A percentile compares a stretch with the other conserved stretches of the same genome.
Conservation (phyloP, 139 green algal species). For the Chlamydomonas incerta region DNA sequence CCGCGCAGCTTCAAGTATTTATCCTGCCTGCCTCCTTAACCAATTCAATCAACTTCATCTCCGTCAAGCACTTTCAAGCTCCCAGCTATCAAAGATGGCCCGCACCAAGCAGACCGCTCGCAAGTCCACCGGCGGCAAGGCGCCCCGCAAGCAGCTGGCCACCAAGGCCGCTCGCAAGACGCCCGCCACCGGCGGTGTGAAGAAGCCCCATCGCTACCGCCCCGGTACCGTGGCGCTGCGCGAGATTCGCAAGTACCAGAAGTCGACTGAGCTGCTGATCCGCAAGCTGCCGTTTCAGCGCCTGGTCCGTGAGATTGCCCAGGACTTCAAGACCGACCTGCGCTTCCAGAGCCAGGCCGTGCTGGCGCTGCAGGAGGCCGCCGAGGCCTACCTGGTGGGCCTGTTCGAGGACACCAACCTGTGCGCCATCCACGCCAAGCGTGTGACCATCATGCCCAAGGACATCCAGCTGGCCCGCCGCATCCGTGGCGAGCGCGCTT, state of each 20-base stretch:
- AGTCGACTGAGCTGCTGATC: conserved; percentile 95
- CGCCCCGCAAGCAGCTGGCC: conserved; percentile 95
- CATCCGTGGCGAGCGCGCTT: conserved; percentile 63
- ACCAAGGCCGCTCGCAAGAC: conserved; percentile 89
- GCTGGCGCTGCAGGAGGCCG: conserved; percentile 92
- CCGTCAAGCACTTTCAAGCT: too few species aligned
- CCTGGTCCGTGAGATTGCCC: conserved; percentile 97
- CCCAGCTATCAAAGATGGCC: conserved; percentile 64
- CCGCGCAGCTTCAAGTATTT: too few species aligned
- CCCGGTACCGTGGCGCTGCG: conserved; percentile 90
- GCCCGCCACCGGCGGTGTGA: conserved; percentile 75
- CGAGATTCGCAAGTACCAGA: conserved; percentile 97
- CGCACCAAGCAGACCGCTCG: conserved; percentile 91
- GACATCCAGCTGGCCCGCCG: conserved; percentile 72
- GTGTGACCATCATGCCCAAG: conserved; percentile 79
- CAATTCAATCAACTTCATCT: too few species aligned
- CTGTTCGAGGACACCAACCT: conserved; percentile 95
- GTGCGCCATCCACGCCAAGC: conserved; percentile 97
- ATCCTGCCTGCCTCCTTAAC: too few species aligned
- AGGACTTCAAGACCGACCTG: conserved; percentile 98
- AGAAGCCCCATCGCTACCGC: conserved; percentile 94
- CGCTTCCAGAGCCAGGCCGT: conserved; percentile 93
- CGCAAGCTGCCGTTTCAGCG: conserved; percentile 98
- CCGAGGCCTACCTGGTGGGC: conserved; percentile 95
- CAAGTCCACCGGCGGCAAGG: conserved; percentile 91